phyloP scores from a whole-genome alignment of 805 yeast species.

The Lachancea kluyveri region DNA sequence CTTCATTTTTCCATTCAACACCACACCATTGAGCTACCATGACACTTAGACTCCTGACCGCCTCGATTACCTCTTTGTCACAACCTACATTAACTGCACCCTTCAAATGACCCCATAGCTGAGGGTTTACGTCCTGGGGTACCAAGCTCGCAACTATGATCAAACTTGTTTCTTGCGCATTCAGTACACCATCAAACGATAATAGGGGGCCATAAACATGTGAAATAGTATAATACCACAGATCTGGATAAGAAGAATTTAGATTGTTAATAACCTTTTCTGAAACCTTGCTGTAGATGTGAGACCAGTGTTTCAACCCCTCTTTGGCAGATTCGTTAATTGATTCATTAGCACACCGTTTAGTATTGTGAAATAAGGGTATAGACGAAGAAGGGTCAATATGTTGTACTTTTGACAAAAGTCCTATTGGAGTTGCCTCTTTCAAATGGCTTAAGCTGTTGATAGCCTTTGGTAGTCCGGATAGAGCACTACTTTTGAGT shows the following conservation, averaged over 20 bases:
- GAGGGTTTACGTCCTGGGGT: slow-evolving; percentile 93
- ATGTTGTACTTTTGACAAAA: slow-evolving; percentile 1
- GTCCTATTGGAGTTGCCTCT: slow-evolving; percentile 52
- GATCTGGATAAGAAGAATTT: slow-evolving; percentile 74
- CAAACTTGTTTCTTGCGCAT: slow-evolving; percentile 65
- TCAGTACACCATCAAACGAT: slow-evolving; percentile 56
- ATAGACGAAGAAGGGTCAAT: slow-evolving; percentile 3
- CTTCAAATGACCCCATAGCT: slow-evolving; percentile 80
- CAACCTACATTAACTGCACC: slow-evolving; percentile 84
- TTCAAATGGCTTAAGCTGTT: slow-evolving; percentile 65
- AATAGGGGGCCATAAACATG: slow-evolving; percentile 76
- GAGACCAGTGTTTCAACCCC: slow-evolving; percentile 67
- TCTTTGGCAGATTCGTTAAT: slow-evolving; percentile 24
- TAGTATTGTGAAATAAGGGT: slow-evolving; percentile 2
- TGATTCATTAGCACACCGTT: slow-evolving; percentile 2
- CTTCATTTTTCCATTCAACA: slow-evolving; percentile 43
- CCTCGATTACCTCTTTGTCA: slow-evolving; percentile 52
- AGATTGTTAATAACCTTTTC: slow-evolving; percentile 61
- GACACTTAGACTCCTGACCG: slow-evolving; percentile 55
- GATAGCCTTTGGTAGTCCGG: slow-evolving; percentile 81
- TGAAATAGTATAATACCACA: slow-evolving; percentile 65
- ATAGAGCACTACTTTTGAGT: slow-evolving; percentile 69
- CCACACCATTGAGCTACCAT: slow-evolving; percentile 72
- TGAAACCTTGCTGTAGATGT: slow-evolving; percentile 71
- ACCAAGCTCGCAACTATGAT: slow-evolving; percentile 74